These are phyloP conservation scores for Rhodosporidiobolus sp. DNA, from an alignment of 768 basidiomycete species.

Conservation along the genomic window DNA sequence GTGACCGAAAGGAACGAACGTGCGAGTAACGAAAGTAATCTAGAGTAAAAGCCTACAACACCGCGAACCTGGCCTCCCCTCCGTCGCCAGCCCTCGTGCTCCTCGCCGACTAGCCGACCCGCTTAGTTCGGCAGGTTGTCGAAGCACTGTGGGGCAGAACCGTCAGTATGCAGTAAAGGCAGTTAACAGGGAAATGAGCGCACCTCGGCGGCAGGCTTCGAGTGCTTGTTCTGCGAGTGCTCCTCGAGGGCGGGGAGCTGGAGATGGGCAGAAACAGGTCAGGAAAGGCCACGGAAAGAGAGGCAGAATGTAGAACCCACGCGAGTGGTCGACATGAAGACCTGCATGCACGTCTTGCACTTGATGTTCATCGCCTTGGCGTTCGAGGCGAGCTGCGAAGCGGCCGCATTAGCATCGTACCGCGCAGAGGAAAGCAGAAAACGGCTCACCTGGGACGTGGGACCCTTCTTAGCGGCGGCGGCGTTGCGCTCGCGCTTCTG, in stretches of 20 bases:
- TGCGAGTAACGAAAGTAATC: too few species aligned
- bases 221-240: background rate
- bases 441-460: background rate
- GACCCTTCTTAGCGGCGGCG: constrained; percentile 23
- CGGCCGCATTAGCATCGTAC: too few species aligned
- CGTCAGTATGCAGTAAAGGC: too few species aligned
- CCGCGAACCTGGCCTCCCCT: background rate
- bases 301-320: background rate
- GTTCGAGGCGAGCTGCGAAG: constrained; percentile 22
- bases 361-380: constrained; percentile 21
- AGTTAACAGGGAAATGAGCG: too few species aligned
- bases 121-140: too few species aligned
- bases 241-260: background rate
- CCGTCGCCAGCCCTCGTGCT: background rate
- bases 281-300: background rate
- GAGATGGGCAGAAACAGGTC: background rate
- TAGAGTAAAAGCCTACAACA: background rate
- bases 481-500: constrained; percentile 27
- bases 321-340: constrained; percentile 19
- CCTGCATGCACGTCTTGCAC: constrained; percentile 29
- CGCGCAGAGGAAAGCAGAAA: too few species aligned
- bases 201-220: too few species aligned
- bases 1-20: too few species aligned
- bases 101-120: too few species aligned
- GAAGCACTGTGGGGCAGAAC: too few species aligned